Evolutionary conservation across 768 basidiomycete genomes (phyloP), one percentile per base, ranked within the genome.

Genomic region (Auriscalpium vulgare): DNA sequence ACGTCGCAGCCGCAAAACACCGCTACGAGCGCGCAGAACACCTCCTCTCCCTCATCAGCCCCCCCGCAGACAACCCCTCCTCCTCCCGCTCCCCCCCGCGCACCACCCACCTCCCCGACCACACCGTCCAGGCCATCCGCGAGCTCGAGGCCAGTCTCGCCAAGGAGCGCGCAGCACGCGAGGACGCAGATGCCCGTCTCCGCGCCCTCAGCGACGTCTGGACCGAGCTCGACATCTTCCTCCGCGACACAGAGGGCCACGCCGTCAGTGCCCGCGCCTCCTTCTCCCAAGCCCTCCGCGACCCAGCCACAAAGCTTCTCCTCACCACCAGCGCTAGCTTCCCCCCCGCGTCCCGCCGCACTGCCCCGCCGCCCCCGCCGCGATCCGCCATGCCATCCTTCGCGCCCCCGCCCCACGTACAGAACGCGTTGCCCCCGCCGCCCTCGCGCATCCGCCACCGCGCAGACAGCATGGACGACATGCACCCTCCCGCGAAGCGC

Each of bases 401-500:
- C 36, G 6, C 55, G 50, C 35, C 40, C 58, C 44, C 52, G 47
- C 40, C 57, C 47, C 29, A 29, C 7, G 2, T 7, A 29, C 10
- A 16, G 45, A 45, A n/a, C 45, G 14, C 16, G 36, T 6, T 58
- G 58, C 35, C 46, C 48, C 37, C 47, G 58, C 67, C 69, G 51
- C 63, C 70, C 0, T 56, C 68, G 23, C 69, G 76, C 8, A 71
- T 78, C 35, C 66, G 78, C 34, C 78, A 75, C 6, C 70, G 78
- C 55, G 73, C 76, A 0, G 74, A 69, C 49, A 77, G 75, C 62
- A 59, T 75, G 29, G 78, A 78, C 50, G 71, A 71, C 16, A 55
- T 70, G 52, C 0, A 75, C 76, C 81, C 80, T 0, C 82, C 84
- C 7, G 44, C 69, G 35, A 85, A 85, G 66, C 75, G 77, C 36